Evolutionary conservation across 1,139 yeast genomes (phyloP), one percentile per base, ranked within the genome.

Genomic region (Yamadazyma diospyri): DNA sequence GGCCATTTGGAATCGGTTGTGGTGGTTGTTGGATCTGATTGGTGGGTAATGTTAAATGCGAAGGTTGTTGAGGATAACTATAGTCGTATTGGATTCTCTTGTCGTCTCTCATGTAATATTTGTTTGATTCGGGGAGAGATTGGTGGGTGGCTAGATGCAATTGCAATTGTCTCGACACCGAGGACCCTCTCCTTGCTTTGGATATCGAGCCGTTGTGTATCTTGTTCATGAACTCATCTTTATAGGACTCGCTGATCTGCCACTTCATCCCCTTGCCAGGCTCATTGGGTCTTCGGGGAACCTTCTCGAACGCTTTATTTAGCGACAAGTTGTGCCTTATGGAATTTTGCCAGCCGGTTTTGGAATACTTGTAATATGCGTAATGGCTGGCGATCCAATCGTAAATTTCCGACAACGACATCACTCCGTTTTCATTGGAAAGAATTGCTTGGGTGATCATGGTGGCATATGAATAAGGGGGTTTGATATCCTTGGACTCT

Each of bases 181-280:
- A 76, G 6, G 86, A 78, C 5, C 94, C 94, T 46, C 94, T 65
- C 58, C 94, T 81, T 14, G 80, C 72, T 49, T 82, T 83, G 47
- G 78, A 76, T 32, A 82, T 61, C 20, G 82, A 74, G 9, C 92
- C 97, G 42, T 76, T 80, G 42, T 76, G 77, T 57, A 89, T 79
- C 60, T 87, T 85, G 45, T 71, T 76, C 53, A 88, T 64, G 48
- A 88, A 89, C 44, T 94, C 98, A 33, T 79, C 81, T 50, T 84
- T 82, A 54, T 84, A 88, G 30, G 81, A 69, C 27, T 85, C 94
- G 44, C 88, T 79, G 38, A 92, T 89, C 61, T 88, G 94, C 99
- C 99, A 92, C 61, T 92, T 92, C 95, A 92, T 92, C 42, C 98
- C 98, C 58, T 92, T 92, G 19, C 99, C 98, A 0, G 98, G 97